These are phyloP conservation scores for Osmanthus fragrans DNA, from an alignment of 257 asterid genomes.

Conservation along the genomic window DNA sequence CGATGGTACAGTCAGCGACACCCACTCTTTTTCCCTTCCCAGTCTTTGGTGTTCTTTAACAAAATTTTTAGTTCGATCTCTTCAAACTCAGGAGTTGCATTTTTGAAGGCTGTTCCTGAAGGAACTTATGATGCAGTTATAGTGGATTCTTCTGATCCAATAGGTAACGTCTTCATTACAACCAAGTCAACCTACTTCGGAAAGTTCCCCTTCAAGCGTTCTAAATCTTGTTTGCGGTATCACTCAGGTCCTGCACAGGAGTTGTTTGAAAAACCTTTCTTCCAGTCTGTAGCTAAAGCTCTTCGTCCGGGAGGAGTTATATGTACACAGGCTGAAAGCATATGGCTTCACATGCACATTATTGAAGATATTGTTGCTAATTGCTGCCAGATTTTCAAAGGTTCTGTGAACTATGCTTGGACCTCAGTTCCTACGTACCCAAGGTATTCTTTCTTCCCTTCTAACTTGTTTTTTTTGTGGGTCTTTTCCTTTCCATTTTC, in stretches of 20 bases:
- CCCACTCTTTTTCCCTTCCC: neutral
- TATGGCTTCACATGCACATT: slow-evolving; percentile 99
- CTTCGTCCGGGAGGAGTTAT: slow-evolving; percentile 98
- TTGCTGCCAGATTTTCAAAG: slow-evolving; percentile 91
- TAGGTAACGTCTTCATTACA: slow-evolving; percentile 47
- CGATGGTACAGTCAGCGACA: slow-evolving; percentile 58
- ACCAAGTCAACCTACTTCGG: neutral
- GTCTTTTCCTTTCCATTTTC: neutral
- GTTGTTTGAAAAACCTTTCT: slow-evolving; percentile 95
- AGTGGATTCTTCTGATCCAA: slow-evolving; percentile 97
- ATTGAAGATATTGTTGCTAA: slow-evolving; percentile 84
- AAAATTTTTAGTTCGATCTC: slow-evolving; percentile 3
- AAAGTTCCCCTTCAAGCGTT: neutral
- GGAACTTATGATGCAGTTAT: slow-evolving; percentile 95
- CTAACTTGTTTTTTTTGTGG: neutral
- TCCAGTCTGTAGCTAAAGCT: slow-evolving; percentile 78
- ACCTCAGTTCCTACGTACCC: slow-evolving; percentile 98
- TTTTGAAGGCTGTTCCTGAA: slow-evolving; percentile 81
- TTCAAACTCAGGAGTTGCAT: slow-evolving; percentile 79
- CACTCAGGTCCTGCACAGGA: slow-evolving; percentile 93
- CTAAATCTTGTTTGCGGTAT: neutral
- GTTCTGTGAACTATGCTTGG: slow-evolving; percentile 98
- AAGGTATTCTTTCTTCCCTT: slow-evolving; percentile 44
- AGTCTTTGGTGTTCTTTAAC: neutral
- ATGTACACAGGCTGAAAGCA: slow-evolving; percentile 98